Base-by-base conservation (phyloP, 768 basidiomycete species). In the Lactarius evosmus region DNA sequence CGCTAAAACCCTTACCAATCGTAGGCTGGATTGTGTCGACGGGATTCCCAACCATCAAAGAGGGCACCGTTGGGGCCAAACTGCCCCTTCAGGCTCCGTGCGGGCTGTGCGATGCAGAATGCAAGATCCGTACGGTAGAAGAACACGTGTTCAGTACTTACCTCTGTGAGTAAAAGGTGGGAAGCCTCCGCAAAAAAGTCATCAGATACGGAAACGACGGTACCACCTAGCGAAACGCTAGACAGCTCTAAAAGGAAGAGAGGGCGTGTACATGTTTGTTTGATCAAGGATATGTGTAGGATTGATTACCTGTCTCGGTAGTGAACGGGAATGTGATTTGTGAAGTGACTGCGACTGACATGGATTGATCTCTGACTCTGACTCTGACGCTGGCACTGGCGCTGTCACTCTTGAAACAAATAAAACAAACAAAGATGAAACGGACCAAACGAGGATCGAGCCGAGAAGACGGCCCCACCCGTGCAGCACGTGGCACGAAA, bases 51-150 rank as follows among this genome's bases (percentile, higher is more conserved):
- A 58, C 95, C 97, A 67, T 88, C 92, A 75, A 82, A 98, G 27
- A 98, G 76, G 0, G 96, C 96, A 27, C 97, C 97, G 46, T 95
- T 96, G 3, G 94, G 91, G 7, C 96, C 96, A 70, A 95, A 99
- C 69, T 95, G 93, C n/a, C 97, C 97, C 75, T 95, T 95, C 72
- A 97, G 76, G 68, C 88, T 93, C 4, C 82, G 83, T 27, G 95
- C 86, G 7, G 95, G 90, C 95, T 97, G 29, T 11, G 53, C 16
- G 4, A 44, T 12, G 22, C 25, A 49, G 25, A 38, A 60, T 44
- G 38, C 44, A 46, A 46, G 40, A 33, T 53, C 40, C 32, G 58
- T 40, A 54, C 33, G 19, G n/a, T 7, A 7, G 57, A 41, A 54
- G 17, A 16, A 12, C 36, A 61, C 54, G 17, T 52, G 41, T 11